These are phyloP conservation scores for Trichoderma orchidacearum DNA, from an alignment of 495 filamentous ascomycete genomes.

Conservation along the genomic window DNA sequence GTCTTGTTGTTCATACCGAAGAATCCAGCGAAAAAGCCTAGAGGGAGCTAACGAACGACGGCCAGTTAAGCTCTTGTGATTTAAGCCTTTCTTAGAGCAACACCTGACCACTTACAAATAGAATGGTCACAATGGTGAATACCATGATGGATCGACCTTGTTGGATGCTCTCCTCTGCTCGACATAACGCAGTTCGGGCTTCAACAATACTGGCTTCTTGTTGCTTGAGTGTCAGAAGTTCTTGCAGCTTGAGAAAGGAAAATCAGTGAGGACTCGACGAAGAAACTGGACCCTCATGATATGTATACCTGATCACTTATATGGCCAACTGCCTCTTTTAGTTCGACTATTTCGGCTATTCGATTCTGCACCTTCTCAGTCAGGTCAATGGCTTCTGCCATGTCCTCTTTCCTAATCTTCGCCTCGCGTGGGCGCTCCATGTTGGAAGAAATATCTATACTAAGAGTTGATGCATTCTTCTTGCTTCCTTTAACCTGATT, in stretches of 20 bases:
- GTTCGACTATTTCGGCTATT: too few species aligned
- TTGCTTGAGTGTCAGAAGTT: constrained; percentile 45
- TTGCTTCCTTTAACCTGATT: too few species aligned
- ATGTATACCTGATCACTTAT: neutral
- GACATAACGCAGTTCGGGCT: constrained; percentile 39
- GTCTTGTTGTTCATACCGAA: constrained; percentile 29
- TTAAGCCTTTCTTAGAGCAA: neutral
- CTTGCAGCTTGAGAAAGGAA: constrained; percentile 17
- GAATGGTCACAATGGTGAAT: constrained; percentile 50
- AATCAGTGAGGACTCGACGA: too few species aligned
- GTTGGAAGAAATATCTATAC: too few species aligned
- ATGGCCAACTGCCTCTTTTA: neutral
- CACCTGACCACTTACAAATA: constrained; percentile 23
- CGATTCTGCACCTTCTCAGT: constrained; percentile 6
- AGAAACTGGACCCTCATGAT: neutral
- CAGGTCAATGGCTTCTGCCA: neutral
- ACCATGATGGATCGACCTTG: constrained; percentile 49
- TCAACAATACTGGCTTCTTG: constrained; percentile 50
- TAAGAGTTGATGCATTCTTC: too few species aligned
- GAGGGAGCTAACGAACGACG: constrained; percentile 19
- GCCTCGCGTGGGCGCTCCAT: too few species aligned
- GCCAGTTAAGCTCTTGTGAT: too few species aligned
- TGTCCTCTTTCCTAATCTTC: neutral
- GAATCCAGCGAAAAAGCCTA: constrained; percentile 25
- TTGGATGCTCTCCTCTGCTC: constrained; percentile 41